These are phyloP conservation scores for Citeromyces matritensis DNA, from an alignment of 805 yeast genomes.

Conservation along the genomic window DNA sequence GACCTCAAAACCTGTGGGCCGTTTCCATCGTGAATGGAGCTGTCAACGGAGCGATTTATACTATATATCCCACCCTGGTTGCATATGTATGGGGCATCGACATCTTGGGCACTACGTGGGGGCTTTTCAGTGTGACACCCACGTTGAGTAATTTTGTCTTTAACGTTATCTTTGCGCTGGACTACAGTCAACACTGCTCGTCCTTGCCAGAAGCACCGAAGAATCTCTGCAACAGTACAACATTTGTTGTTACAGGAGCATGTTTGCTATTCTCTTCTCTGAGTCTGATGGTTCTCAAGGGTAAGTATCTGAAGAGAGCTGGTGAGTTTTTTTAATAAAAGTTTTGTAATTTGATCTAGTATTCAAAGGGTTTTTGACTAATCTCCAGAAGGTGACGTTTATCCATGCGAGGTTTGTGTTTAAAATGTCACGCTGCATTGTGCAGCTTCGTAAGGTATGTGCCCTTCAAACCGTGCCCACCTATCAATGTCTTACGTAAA, in stretches of 20 bases:
- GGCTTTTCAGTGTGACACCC: slow-evolving; percentile 77
- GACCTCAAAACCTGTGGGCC: slow-evolving; percentile 7
- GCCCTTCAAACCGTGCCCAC: too few relatives aligned
- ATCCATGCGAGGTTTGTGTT: too few relatives aligned
- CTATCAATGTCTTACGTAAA: too few relatives aligned
- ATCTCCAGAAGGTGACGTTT: too few relatives aligned
- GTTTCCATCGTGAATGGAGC: slow-evolving; percentile 13
- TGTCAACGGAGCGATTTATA: slow-evolving; percentile 65
- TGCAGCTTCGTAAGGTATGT: too few relatives aligned
- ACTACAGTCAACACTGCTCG: slow-evolving; percentile 2
- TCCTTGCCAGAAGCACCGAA: neutral
- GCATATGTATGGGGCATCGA: slow-evolving; percentile 79
- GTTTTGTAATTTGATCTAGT: neutral
- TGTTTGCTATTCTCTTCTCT: slow-evolving; percentile 9
- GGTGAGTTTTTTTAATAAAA: slow-evolving; percentile 9
- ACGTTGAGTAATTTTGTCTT: slow-evolving; percentile 1
- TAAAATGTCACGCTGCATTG: too few relatives aligned
- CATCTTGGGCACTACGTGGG: slow-evolving; percentile 83
- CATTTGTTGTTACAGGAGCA: slow-evolving; percentile 14
- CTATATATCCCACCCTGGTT: slow-evolving; percentile 69
- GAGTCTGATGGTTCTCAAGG: slow-evolving; percentile 8
- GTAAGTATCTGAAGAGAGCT: slow-evolving; percentile 10
- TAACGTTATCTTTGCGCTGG: slow-evolving; percentile 3
- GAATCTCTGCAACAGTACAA: slow-evolving; percentile 14
- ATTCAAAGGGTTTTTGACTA: too few relatives aligned